phyloP scores from a whole-genome alignment of 2,329 filamentous ascomycete genomes.

The Talaromyces amestolkiae region DNA sequence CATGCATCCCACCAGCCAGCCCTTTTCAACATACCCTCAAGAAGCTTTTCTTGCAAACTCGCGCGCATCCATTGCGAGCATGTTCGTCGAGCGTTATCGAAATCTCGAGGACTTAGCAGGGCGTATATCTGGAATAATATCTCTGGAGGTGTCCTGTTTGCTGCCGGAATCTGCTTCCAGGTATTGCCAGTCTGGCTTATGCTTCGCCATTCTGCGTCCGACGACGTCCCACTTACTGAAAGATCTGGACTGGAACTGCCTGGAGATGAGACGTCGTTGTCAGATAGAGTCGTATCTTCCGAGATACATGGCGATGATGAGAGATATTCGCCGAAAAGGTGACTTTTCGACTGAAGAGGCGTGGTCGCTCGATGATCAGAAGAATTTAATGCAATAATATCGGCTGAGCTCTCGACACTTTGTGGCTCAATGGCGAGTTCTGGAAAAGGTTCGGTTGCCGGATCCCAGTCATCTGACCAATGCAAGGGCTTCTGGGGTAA shows the following conservation, averaged over 20 bases:
- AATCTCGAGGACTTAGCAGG: conserved; percentile 50
- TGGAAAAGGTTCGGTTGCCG: conserved; percentile 13
- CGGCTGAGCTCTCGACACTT: background rate
- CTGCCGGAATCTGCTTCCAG: conserved; percentile 23
- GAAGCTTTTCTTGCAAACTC: conserved; percentile 52
- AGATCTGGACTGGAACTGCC: conserved; percentile 3
- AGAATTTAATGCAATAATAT: conserved; percentile 7
- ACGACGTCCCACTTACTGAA: conserved; percentile 6
- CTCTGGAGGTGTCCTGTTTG: conserved; percentile 46
- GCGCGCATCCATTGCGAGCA: conserved; percentile 61
- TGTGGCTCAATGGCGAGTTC: conserved; percentile 6
- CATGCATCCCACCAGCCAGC: conserved; percentile 55
- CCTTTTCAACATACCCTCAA: conserved; percentile 54
- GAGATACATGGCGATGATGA: conserved; percentile 15
- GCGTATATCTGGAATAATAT: conserved; percentile 50
- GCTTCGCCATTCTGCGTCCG: conserved; percentile 14
- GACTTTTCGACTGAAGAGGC: background rate
- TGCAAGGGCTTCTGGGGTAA: conserved; percentile 9
- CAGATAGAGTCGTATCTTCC: conserved; percentile 14
- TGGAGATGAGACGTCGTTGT: conserved; percentile 14
- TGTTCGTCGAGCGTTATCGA: conserved; percentile 60
- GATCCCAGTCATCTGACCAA: conserved; percentile 12
- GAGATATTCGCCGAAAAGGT: background rate
- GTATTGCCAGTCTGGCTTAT: background rate
- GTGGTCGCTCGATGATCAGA: conserved; percentile 4